phyloP scores from a whole-genome alignment of 1,284 basidiomycete genomes.

The Trichosporon sp. region DNA sequence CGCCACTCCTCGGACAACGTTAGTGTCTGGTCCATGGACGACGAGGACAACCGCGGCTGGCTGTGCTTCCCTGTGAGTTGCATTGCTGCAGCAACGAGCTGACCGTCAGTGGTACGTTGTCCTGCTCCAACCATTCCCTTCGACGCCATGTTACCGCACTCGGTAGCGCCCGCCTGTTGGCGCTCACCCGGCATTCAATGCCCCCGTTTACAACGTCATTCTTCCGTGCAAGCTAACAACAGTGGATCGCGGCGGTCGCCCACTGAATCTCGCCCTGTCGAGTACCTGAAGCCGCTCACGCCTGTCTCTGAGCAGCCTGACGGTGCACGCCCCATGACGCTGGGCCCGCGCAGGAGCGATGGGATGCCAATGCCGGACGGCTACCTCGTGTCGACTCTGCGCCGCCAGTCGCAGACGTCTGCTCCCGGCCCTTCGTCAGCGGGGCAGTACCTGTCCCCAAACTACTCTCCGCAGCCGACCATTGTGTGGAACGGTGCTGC shows the following conservation, averaged over 20 bases:
- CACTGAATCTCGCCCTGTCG: not conserved
- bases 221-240: not conserved
- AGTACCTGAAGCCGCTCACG: not conserved
- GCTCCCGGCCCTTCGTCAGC: not conserved
- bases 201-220: no score
- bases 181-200: no score
- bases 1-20: not conserved
- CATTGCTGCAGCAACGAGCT: not conserved
- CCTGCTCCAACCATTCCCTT: no score
- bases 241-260: not conserved
- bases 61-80: not conserved
- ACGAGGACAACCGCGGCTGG: not conserved
- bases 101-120: not conserved
- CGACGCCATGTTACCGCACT: no score
- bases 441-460: not conserved
- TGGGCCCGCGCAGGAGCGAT: not conserved
- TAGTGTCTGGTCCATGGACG: not conserved
- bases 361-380: not conserved
- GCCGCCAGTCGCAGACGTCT: not conserved
- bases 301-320: not conserved
- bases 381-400: not conserved
- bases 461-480: not conserved
- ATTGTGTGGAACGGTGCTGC: not conserved
- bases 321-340: not conserved
- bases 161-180: no score